Percentiles rank a stretch among this genome's conserved stretches.
phyloP scores from a whole-genome alignment of 345 rosid species.

The Pistacia integerrima region DNA sequence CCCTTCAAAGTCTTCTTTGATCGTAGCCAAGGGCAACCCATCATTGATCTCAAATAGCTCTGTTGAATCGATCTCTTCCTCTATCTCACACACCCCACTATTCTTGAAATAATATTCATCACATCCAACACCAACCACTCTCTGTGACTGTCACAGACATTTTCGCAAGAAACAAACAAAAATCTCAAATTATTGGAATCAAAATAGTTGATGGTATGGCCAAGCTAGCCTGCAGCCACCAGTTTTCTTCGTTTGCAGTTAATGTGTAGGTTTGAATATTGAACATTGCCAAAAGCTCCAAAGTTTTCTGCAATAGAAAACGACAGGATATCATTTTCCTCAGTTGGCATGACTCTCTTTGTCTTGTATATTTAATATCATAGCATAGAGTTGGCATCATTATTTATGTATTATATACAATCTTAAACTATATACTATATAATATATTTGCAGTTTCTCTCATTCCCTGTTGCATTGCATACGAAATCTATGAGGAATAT shows the following conservation, averaged over 20 bases:
- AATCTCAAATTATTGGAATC: too few relatives aligned
- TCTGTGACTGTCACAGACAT: constrained; percentile 8
- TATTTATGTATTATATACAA: too few relatives aligned
- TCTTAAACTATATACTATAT: too few relatives aligned
- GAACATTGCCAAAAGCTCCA: not conserved
- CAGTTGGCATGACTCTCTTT: too few relatives aligned
- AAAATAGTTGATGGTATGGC: too few relatives aligned
- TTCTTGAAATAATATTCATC: not conserved
- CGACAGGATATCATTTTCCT: too few relatives aligned
- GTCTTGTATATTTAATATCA: too few relatives aligned
- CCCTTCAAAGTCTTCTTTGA: constrained; percentile 45
- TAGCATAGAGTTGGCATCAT: too few relatives aligned
- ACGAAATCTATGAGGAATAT: constrained; percentile 1
- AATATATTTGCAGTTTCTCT: too few relatives aligned
- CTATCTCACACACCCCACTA: constrained; percentile 26
- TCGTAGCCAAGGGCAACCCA: constrained; percentile 6
- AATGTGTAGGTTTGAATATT: too few relatives aligned
- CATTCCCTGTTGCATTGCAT: not conserved
- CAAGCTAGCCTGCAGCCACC: too few relatives aligned
- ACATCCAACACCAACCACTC: not conserved
- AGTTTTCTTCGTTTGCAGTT: too few relatives aligned
- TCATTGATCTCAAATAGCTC: constrained; percentile 39
- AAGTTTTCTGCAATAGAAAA: not conserved
- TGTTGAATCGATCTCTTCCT: constrained; percentile 14
- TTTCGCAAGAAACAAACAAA: not conserved